Conservation (phyloP, 139 green algal genomes). For the Dunaliella sp. region DNA sequence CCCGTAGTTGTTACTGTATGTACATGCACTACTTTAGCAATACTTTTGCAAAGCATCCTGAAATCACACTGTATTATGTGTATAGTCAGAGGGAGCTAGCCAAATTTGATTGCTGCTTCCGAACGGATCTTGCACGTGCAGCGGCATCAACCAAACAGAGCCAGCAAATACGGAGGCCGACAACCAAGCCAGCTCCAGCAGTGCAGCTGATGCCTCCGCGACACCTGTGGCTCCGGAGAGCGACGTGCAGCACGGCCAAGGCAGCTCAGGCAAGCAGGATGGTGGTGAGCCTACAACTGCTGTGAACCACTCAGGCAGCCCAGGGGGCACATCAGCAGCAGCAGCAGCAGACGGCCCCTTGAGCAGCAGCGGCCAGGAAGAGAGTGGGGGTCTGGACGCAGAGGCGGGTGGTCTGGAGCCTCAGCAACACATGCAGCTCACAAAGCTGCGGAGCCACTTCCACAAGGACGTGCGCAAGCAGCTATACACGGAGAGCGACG, state of each 20-base stretch:
- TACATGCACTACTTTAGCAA: not conserved
- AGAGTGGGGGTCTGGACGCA: not conserved
- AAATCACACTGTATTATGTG: too few relatives aligned
- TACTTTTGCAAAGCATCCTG: not conserved
- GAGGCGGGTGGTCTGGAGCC: not conserved
- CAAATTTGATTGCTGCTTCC: too few relatives aligned
- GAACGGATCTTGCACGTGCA: too few relatives aligned
- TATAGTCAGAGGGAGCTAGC: too few relatives aligned
- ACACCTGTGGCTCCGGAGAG: not conserved
- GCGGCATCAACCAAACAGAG: too few relatives aligned
- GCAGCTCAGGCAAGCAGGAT: too few relatives aligned
- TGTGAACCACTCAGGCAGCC: too few relatives aligned
- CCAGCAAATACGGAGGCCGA: too few relatives aligned
- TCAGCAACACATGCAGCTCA: slow-evolving; percentile 39
- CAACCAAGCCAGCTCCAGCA: not conserved
- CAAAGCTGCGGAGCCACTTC: slow-evolving; percentile 59
- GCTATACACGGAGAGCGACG: slow-evolving; percentile 78
- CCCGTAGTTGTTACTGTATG: too few relatives aligned
- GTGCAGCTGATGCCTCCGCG: not conserved
- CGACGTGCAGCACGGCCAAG: too few relatives aligned
- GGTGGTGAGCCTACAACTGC: too few relatives aligned
- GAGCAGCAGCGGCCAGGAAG: not conserved
- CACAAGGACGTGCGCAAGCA: slow-evolving; percentile 76
- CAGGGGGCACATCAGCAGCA: too few relatives aligned
- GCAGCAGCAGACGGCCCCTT: not conserved